Evolutionary conservation across 2,329 filamentous ascomycete species (phyloP).

Genomic region (Fusarium protoensiforme): DNA sequence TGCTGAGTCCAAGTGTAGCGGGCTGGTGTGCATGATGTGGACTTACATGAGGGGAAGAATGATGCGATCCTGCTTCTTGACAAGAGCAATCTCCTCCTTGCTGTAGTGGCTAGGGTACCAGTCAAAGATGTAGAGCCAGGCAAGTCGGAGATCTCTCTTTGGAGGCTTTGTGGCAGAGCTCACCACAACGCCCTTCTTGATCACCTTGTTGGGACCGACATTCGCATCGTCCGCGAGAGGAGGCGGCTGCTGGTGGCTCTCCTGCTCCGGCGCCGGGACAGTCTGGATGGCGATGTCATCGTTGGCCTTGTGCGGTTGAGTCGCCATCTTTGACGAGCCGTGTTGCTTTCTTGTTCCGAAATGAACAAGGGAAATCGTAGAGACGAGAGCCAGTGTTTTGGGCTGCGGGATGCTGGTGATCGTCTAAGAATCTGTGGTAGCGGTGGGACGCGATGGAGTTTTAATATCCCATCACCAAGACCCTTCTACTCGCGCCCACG

Average conservation of each 20-base stretch:
- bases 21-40: neutral
- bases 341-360: neutral
- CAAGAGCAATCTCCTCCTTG: constrained; percentile 41
- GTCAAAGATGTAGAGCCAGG: constrained; percentile 33
- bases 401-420: neutral
- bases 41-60: constrained; percentile 46
- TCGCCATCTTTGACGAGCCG: neutral
- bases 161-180: constrained; percentile 38
- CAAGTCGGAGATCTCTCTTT: constrained; percentile 33
- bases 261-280: neutral
- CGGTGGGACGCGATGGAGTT: neutral
- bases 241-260: neutral
- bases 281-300: neutral
- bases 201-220: neutral
- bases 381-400: neutral
- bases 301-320: neutral
- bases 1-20: neutral
- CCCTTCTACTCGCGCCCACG: neutral
- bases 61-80: constrained; percentile 44
- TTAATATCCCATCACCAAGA: neutral
- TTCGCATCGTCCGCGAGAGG: neutral
- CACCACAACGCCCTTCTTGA: constrained; percentile 38
- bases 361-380: neutral
- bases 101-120: constrained; percentile 49
- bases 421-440: neutral